Percentiles rank a stretch among this genome's conserved stretches.
Conservation (phyloP, 371 early-diverging fungal genomes). For the Cokeromyces recurvatus region DNA sequence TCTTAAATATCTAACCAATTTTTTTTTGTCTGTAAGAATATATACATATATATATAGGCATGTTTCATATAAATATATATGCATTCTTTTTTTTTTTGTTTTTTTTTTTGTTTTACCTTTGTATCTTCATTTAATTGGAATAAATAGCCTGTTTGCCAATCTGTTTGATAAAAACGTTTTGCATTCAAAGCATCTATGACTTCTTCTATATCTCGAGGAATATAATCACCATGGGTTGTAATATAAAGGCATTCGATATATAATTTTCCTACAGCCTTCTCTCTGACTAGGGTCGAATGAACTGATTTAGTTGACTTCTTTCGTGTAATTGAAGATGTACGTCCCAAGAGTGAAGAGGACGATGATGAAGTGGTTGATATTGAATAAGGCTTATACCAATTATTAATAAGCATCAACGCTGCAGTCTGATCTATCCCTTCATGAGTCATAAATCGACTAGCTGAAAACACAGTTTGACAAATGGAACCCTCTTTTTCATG, state of each 20-base stretch:
- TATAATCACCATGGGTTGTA: not conserved
- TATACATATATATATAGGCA: too few species aligned
- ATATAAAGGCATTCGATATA: slow-evolving; percentile 21
- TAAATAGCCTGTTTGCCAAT: slow-evolving; percentile 35
- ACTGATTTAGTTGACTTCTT: not conserved
- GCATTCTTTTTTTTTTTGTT: too few species aligned
- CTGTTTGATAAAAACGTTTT: slow-evolving; percentile 24
- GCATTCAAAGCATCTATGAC: slow-evolving; percentile 31
- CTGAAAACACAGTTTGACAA: slow-evolving; percentile 30
- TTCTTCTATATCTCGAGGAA: slow-evolving; percentile 19
- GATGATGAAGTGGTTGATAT: not conserved
- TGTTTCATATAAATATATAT: too few species aligned
- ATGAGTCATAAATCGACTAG: slow-evolving; percentile 8
- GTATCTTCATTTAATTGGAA: slow-evolving; percentile 28
- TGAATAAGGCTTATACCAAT: slow-evolving; percentile 29
- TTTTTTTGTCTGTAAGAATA: too few species aligned
- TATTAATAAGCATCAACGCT: slow-evolving; percentile 33
- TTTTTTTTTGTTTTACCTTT: too few species aligned
- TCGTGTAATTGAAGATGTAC: not conserved
- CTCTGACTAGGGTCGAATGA: not conserved
- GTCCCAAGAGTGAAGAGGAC: not conserved
- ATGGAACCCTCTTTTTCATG: slow-evolving; percentile 23
- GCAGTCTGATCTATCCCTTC: slow-evolving; percentile 12
- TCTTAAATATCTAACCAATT: not conserved
- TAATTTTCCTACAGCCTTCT: slow-evolving; percentile 41